These are phyloP conservation scores for Globisporangium sylvaticum DNA, from an alignment of 352 stramenopile species.

Conservation along the genomic window DNA sequence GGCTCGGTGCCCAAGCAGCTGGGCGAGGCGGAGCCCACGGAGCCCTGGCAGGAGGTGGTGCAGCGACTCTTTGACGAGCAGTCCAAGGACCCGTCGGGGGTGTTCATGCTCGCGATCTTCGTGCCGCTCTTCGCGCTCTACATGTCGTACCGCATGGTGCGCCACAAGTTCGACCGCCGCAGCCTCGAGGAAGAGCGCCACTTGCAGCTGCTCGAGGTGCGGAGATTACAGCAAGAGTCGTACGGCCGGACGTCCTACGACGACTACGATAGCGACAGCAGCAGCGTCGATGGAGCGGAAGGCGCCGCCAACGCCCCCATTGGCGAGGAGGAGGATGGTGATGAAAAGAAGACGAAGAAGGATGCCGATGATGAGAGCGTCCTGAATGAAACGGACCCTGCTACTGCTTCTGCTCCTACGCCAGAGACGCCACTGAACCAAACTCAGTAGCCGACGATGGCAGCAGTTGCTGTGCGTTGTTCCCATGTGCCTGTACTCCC, in stretches of 20 bases:
- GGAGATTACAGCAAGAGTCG: slow-evolving; percentile 59
- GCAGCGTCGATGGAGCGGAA: slow-evolving; percentile 11
- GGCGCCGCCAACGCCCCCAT: slow-evolving; percentile 25
- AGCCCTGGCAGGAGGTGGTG: slow-evolving; percentile 51
- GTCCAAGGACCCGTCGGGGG: slow-evolving; percentile 56
- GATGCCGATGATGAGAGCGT: too few species aligned
- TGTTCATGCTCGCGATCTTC: slow-evolving; percentile 65
- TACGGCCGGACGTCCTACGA: slow-evolving; percentile 45
- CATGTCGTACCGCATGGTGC: slow-evolving; percentile 42
- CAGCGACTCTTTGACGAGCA: slow-evolving; percentile 63
- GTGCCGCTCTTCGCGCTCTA: slow-evolving; percentile 49
- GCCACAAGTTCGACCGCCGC: slow-evolving; percentile 34
- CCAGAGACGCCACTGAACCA: neutral
- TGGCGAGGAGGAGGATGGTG: slow-evolving; percentile 23
- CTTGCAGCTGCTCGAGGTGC: slow-evolving; percentile 66
- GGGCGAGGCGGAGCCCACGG: slow-evolving; percentile 48
- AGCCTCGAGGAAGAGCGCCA: slow-evolving; percentile 34
- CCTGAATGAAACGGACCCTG: slow-evolving; percentile 12
- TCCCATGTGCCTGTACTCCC: neutral
- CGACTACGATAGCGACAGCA: slow-evolving; percentile 57
- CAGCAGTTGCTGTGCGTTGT: neutral
- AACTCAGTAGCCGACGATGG: neutral
- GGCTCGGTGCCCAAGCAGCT: slow-evolving; percentile 61
- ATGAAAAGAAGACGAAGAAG: slow-evolving; percentile 7
- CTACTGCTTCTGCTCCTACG: neutral